phyloP scores from a whole-genome alignment of 495 filamentous ascomycete species.

The Penicillium soppii region DNA sequence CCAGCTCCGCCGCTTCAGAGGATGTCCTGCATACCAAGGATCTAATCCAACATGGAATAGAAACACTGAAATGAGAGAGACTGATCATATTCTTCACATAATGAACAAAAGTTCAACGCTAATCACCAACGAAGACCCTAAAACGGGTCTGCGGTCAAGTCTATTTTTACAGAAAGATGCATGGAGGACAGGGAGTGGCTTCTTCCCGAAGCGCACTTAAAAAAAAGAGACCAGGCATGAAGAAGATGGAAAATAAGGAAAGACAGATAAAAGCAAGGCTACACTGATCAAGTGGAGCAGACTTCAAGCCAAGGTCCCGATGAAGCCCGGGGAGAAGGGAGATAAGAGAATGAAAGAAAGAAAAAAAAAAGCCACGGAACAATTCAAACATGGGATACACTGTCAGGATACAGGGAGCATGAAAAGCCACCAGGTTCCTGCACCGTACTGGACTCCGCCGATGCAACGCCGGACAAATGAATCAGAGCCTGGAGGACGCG shows the following conservation, averaged over 20 bases:
- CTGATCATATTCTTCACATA: slow-evolving; percentile 44
- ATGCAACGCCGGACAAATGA: slow-evolving; percentile 37
- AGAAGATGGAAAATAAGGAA: slow-evolving; percentile 15
- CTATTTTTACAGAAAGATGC: slow-evolving; percentile 48
- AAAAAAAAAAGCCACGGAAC: slow-evolving; percentile 7
- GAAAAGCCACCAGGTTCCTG: slow-evolving; percentile 25
- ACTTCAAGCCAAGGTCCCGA: not conserved
- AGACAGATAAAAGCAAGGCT: slow-evolving; percentile 13
- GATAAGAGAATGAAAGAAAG: slow-evolving; percentile 4
- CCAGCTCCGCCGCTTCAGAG: not conserved
- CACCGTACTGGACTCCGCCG: slow-evolving; percentile 29
- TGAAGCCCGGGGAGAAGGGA: not conserved
- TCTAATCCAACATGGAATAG: not conserved
- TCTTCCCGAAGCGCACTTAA: slow-evolving; percentile 15
- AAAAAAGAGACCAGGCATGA: slow-evolving; percentile 12
- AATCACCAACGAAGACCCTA: slow-evolving; percentile 40
- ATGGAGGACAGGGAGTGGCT: slow-evolving; percentile 19
- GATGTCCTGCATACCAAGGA: not conserved
- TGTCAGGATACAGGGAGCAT: slow-evolving; percentile 27
- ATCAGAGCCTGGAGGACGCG: slow-evolving; percentile 27
- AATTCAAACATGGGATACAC: slow-evolving; percentile 6
- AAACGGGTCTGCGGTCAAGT: slow-evolving; percentile 32
- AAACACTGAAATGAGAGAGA: slow-evolving; percentile 17
- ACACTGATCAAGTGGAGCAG: slow-evolving; percentile 4
- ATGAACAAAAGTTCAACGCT: slow-evolving; percentile 38